Base-by-base conservation (phyloP, 495 filamentous ascomycete genomes). In the Talaromyces stipitatus region DNA sequence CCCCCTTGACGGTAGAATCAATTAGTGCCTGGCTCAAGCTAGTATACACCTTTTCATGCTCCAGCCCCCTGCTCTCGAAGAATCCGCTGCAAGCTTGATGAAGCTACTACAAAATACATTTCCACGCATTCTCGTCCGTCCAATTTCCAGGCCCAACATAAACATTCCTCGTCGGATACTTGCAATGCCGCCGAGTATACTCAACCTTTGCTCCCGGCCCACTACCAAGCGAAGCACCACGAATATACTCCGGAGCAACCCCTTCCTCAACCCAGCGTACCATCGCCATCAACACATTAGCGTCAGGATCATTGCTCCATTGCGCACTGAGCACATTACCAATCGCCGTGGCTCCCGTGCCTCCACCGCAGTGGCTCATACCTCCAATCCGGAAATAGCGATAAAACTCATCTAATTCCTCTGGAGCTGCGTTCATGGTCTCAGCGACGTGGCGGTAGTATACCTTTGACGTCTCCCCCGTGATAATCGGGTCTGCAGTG, bases 201-300 rank as follows among this genome's bases (percentile, higher is more conserved):
- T 3, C 36, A 41, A 41, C 36, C 14, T 11, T 11, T 3, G 4
- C 14, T 11, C 14, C 12, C 4, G 4, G 4, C 14, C 14, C 4
- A 18, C 14, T 41, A 3, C 4, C 36, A 41, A 41, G 14, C 14
- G 36, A 3, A 3, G 36, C 14, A 11, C 36, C 36, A 3, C 4
- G 4, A 11, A 41, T 41, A 11, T 4, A 3, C 4, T 82, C 80
- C 0, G 83, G 83, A 4, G 80, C 74, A 18, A 71, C 66, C 0
- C 76, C 81, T 1, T 82, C 66, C 65, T 87, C 84, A 1, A 85
- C 82, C 84, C 83, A 86, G 12, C 67, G 62, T 9, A 85, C 78
- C 63, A 87, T 69, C 3, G 81, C 78, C 60, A 76, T 76, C 10
- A 84, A 70, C 1, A 81, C 75, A 59, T 41, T 41, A 3, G 4